phyloP scores from a whole-genome alignment of 768 basidiomycete species.

The Lentinula sp. region DNA sequence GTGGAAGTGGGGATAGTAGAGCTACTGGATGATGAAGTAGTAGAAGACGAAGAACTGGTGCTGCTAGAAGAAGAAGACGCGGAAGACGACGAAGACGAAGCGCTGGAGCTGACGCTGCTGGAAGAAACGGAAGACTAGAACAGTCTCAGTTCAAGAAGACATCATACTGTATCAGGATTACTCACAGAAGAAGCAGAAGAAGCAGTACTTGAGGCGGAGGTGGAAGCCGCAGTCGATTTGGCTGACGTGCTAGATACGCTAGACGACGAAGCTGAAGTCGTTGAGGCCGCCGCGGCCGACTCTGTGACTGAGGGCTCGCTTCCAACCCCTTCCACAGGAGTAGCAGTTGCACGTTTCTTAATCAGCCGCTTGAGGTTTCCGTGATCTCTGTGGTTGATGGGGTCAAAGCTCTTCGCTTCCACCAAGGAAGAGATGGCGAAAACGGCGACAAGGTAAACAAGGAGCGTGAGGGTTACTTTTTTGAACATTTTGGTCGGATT shows the following conservation, averaged over 20 bases:
- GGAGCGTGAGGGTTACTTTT: slow-evolving; percentile 34
- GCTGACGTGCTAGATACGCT: slow-evolving; percentile 4
- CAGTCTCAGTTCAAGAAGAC: not conserved
- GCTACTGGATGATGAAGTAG: not conserved
- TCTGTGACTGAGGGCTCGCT: slow-evolving; percentile 6
- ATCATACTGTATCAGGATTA: not conserved
- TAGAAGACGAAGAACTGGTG: slow-evolving; percentile 1
- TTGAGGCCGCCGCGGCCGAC: not conserved
- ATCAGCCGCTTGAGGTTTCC: slow-evolving; percentile 36
- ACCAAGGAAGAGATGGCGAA: slow-evolving; percentile 30
- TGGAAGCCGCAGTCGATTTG: not conserved
- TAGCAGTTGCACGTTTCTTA: slow-evolving; percentile 30
- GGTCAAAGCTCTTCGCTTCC: slow-evolving; percentile 24
- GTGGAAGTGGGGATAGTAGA: not conserved
- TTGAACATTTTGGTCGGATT: slow-evolving; percentile 15
- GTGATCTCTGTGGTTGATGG: slow-evolving; percentile 33
- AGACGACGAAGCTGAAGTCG: not conserved
- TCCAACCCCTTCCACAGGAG: slow-evolving; percentile 11
- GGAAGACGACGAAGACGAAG: not conserved
- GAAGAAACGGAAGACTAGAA: slow-evolving; percentile 1
- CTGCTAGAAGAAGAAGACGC: not conserved
- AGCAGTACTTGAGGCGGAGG: not conserved
- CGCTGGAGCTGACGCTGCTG: not conserved
- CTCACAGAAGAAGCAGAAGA: not conserved
- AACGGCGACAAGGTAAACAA: slow-evolving; percentile 36